Base-by-base conservation (phyloP, 495 filamentous ascomycete species). In the Darksidea phi region DNA sequence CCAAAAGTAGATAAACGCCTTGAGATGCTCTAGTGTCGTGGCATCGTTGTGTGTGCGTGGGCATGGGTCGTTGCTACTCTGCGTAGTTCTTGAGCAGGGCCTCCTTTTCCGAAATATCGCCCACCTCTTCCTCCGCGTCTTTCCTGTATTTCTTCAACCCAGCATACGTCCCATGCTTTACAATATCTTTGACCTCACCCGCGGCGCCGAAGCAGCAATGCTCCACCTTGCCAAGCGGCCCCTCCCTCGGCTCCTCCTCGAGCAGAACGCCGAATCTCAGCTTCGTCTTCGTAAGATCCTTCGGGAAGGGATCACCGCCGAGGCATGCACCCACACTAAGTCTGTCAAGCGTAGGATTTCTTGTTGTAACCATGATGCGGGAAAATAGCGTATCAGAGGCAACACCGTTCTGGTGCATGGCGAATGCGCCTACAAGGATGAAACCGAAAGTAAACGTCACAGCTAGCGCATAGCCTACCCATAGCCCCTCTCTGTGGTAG, bases 321-420 rank as follows among this genome's bases (percentile, higher is more conserved):
- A 77, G 53, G 55, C 73, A 75, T 10, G 73, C 74, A 11, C 75
- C 75, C 26, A 72, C 68, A 10, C 71, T 67, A 7, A 77, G 32
- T 15, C 59, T 51, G 49, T 77, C 75, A 0, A 77, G 58, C 1
- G 72, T 76, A 8, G 58, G 66, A 45, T 77, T 77, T 26, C 75
- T 63, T 6, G 75, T 77, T 0, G 75, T 77, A 45, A 76, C 74
- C 34, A 77, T 56, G 52, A 77, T 75, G 38, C 74, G 76, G 0
- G 73, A 74, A 59, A 77, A 77, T 5, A 65, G 67, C 2, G 68
- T 76, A 34, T 77, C 74, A 15, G 70, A 74, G 0, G 67, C 65
- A 18, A 76, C 70, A 3, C 75, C 75, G 37, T 77, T 77, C 36
- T 64, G 57, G 8, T 37, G 45, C 0, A 77, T 64, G 12, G 73